A percentile compares a stretch with the other conserved stretches of the same genome.
phyloP scores from a whole-genome alignment of 2,329 filamentous ascomycete species.

The Colletotrichum theobromicola region DNA sequence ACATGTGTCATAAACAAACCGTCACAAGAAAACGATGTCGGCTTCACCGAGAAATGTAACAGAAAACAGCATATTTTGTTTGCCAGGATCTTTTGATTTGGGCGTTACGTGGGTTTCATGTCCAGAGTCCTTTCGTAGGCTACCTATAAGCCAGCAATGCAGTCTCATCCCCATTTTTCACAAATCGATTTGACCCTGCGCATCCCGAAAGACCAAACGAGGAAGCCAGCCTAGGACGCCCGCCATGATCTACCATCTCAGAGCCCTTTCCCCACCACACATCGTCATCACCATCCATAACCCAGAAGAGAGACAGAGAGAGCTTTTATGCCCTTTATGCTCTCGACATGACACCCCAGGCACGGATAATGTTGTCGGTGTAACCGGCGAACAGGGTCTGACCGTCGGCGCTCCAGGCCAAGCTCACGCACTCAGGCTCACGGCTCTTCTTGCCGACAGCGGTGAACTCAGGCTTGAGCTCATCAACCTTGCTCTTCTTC shows the following conservation, averaged over 20 bases:
- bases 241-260: conserved; percentile 48
- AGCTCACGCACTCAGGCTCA: conserved; percentile 95
- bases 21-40: background rate
- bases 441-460: conserved; percentile 98
- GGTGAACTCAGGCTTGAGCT: conserved; percentile 98
- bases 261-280: conserved; percentile 19
- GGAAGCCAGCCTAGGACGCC: conserved; percentile 53
- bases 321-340: conserved; percentile 59
- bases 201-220: conserved; percentile 50
- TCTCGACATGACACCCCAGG: conserved; percentile 97
- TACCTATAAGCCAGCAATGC: conserved; percentile 40
- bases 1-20: background rate
- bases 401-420: conserved; percentile 98
- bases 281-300: conserved; percentile 21
- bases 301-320: conserved; percentile 22
- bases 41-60: background rate
- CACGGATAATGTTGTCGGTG: conserved; percentile 99
- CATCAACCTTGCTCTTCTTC: conserved; percentile 99
- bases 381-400: conserved; percentile 99
- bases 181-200: conserved; percentile 33
- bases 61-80: conserved; percentile 23
- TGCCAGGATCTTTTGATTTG: conserved; percentile 32
- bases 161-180: conserved; percentile 25
- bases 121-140: conserved; percentile 42
- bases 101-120: conserved; percentile 41